A percentile compares a stretch with the other conserved stretches of the same genome.
These are phyloP conservation scores for Fusarium pseudocircinatum DNA, from an alignment of 2,329 filamentous ascomycete genomes.

Conservation along the genomic window DNA sequence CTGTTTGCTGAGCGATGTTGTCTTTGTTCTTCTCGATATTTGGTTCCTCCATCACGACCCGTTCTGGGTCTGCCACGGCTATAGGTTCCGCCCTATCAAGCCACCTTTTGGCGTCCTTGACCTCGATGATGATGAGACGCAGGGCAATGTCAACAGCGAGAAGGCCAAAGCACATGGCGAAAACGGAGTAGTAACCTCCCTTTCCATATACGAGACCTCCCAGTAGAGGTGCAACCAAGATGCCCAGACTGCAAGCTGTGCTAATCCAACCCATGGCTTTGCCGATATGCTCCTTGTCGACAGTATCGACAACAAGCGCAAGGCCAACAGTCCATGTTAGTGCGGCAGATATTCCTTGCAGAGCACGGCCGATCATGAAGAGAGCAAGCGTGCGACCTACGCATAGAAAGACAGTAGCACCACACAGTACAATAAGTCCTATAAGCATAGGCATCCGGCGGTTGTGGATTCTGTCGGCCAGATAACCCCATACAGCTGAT, in stretches of 20 bases:
- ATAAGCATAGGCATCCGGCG: slow-evolving; percentile 48
- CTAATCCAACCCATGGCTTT: slow-evolving; percentile 49
- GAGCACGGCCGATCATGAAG: slow-evolving; percentile 46
- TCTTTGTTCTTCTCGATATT: not conserved
- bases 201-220: slow-evolving; percentile 48
- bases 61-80: not conserved
- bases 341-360: slow-evolving; percentile 48
- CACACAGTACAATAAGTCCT: slow-evolving; percentile 45
- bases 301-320: slow-evolving; percentile 49
- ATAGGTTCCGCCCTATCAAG: slow-evolving; percentile 7
- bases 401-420: slow-evolving; percentile 47
- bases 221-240: slow-evolving; percentile 46
- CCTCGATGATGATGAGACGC: slow-evolving; percentile 48
- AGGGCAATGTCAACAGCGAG: slow-evolving; percentile 47
- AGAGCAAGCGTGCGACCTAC: slow-evolving; percentile 45
- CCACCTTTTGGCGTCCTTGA: slow-evolving; percentile 46
- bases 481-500: slow-evolving; percentile 49
- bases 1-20: not conserved
- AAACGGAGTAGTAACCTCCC: slow-evolving; percentile 49
- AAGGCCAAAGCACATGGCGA: slow-evolving; percentile 50
- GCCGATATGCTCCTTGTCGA: slow-evolving; percentile 45
- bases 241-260: slow-evolving; percentile 46
- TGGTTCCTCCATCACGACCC: not conserved
- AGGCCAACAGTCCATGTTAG: slow-evolving; percentile 51
- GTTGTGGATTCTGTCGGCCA: slow-evolving; percentile 48